Conservation (phyloP, 345 rosid genomes). For the Sisymbrium altissimum region DNA sequence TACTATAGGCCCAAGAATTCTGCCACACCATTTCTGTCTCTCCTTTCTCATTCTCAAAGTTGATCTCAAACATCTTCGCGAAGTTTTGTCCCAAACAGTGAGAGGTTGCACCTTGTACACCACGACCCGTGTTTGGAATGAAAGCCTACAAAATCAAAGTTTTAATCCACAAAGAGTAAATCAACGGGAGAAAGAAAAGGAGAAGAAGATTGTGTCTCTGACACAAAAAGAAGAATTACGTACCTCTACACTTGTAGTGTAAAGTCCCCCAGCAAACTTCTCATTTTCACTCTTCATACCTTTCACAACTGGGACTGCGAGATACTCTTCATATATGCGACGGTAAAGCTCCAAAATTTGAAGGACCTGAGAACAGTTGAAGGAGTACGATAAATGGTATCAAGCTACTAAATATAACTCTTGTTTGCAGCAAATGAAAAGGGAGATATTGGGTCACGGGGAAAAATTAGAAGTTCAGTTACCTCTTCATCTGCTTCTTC, state of each 20-base stretch:
- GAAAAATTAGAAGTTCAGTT: neutral
- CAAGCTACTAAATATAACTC: neutral
- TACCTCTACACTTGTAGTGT: slow-evolving; percentile 96
- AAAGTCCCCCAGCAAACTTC: slow-evolving; percentile 97
- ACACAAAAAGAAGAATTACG: neutral
- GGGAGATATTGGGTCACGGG: neutral
- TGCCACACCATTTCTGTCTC: slow-evolving; percentile 96
- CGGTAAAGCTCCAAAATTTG: slow-evolving; percentile 82
- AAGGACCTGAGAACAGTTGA: slow-evolving; percentile 32
- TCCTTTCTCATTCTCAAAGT: slow-evolving; percentile 87
- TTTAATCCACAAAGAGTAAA: neutral
- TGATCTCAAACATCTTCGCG: slow-evolving; percentile 92
- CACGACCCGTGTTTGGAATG: slow-evolving; percentile 96
- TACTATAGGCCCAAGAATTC: slow-evolving; percentile 99
- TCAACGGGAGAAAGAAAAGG: neutral
- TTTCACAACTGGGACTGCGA: slow-evolving; percentile 87
- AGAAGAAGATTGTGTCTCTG: neutral
- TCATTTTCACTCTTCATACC: slow-evolving; percentile 96
- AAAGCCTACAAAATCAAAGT: slow-evolving; percentile 56
- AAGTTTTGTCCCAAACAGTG: slow-evolving; percentile 97
- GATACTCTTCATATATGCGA: slow-evolving; percentile 82
- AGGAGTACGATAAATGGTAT: neutral
- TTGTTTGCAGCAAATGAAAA: neutral
- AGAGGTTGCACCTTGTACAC: slow-evolving; percentile 98
- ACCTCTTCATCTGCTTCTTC: too few species aligned